Base-by-base conservation (phyloP, 495 filamentous ascomycete species). In the Penicillium parvum region DNA sequence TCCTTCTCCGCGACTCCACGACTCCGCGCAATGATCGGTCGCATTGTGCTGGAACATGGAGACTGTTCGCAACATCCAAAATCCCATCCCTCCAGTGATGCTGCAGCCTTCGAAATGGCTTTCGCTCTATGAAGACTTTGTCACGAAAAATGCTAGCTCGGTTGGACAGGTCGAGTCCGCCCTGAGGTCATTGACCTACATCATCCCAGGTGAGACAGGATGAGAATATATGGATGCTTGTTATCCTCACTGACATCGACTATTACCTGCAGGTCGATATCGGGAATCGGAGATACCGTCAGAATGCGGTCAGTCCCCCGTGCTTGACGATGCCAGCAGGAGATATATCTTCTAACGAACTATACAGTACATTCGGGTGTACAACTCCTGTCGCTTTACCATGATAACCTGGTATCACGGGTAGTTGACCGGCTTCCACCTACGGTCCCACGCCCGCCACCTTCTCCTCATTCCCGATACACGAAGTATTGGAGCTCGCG, bases 81-180 rank as follows among this genome's bases (percentile, higher is more conserved):
- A 46, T 43, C 48, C 58, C 22, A 53, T 67, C 28, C 57, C 64
- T 9, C 35, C 54, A 19, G 60, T 37, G 36, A 55, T 77, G 43
- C 58, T 78, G 7, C 64, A 82, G 32, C 85, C 87, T 18, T 77
- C 85, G 0, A 82, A 81, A 65, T 90, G 82, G 84, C 64, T 94
- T 21, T 69, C 76, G 37, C 76, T 85, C 57, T 98, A 98, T 66
- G 81, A 81, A 55, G 82, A 91, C 44, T 96, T 96, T 65, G 90
- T 98, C 69, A 87, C 85, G 27, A 91, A 90, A 67, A 96, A 98
- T 65, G 77, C 88, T 40, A 83, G 85, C 61, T 86, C 91, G 16
- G 88, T 98, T 39, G 83, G 84, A 10, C 89, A 95, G 61, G 90
- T 98, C 43, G 92, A 98, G 69, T 91, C 86, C 29, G 88, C 87